phyloP scores from a whole-genome alignment of 208 protist species.

The Leishmania martiniquensis region DNA sequence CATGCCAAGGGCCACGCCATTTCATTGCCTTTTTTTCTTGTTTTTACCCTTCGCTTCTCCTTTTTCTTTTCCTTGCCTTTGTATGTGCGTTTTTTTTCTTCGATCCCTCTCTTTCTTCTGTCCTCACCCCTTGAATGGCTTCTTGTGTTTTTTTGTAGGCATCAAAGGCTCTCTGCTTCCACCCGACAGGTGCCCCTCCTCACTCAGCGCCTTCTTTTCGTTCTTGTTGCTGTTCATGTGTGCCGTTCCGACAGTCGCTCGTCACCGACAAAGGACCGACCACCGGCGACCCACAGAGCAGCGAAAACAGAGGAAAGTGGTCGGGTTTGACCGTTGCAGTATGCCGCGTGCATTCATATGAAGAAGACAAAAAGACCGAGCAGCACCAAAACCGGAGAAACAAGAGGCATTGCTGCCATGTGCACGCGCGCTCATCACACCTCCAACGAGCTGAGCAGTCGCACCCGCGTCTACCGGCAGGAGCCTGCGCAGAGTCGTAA shows the following conservation, averaged over 20 bases:
- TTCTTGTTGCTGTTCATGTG: too few relatives aligned
- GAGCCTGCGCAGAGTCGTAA: not conserved
- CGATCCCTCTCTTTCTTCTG: not conserved
- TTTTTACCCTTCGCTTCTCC: not conserved
- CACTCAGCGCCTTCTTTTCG: too few relatives aligned
- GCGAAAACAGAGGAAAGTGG: too few relatives aligned
- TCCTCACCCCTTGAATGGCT: not conserved
- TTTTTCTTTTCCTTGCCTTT: not conserved
- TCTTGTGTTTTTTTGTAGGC: not conserved
- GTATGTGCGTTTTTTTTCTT: not conserved
- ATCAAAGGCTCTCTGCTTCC: not conserved
- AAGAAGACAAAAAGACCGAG: not conserved
- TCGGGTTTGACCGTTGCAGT: not conserved
- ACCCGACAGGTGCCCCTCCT: not conserved
- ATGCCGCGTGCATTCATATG: not conserved
- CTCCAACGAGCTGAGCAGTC: not conserved
- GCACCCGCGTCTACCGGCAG: not conserved
- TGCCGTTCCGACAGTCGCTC: too few relatives aligned
- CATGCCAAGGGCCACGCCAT: not conserved
- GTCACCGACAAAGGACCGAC: too few relatives aligned
- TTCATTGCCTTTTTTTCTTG: slow-evolving; percentile 13
- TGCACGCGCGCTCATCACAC: not conserved
- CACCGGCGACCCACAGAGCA: too few relatives aligned
- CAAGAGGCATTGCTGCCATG: not conserved
- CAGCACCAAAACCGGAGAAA: not conserved